Conservation (phyloP, 306 rosid species). For the Prunus davidiana region DNA sequence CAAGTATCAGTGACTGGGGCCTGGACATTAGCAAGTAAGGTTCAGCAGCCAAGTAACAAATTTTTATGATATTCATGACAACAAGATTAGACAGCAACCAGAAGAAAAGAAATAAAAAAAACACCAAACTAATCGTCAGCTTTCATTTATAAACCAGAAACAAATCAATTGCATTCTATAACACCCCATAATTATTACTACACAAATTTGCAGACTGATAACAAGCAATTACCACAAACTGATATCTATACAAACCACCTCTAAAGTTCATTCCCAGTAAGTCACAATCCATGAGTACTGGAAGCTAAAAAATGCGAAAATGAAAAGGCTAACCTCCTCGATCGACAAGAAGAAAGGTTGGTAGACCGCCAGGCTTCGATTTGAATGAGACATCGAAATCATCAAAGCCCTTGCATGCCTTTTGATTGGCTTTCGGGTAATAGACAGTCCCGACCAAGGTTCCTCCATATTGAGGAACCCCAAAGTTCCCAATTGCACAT, state of each 20-base stretch:
- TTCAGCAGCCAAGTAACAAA: background rate
- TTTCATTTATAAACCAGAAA: background rate
- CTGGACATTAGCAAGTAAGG: background rate
- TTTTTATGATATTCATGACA: background rate
- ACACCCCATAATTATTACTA: background rate
- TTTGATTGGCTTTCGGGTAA: slow-evolving; percentile 75
- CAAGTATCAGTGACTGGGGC: background rate
- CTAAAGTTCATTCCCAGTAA: background rate
- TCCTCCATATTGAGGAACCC: slow-evolving; percentile 93
- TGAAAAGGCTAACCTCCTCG: slow-evolving; percentile 65
- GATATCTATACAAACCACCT: background rate
- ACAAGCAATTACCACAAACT: background rate
- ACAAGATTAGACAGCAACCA: background rate
- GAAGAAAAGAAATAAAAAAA: background rate
- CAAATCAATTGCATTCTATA: background rate
- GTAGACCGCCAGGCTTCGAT: slow-evolving; percentile 67
- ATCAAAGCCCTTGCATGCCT: slow-evolving; percentile 61
- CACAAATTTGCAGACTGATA: background rate
- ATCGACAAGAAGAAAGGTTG: slow-evolving; percentile 81
- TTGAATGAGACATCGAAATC: slow-evolving; percentile 53
- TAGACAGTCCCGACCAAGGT: slow-evolving; percentile 70
- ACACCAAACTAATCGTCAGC: background rate
- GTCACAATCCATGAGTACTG: background rate
- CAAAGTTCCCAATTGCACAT: slow-evolving; percentile 97
- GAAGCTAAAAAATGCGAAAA: background rate